Conservation (phyloP, 192 early-diverging fungal species). For the Gryganskiella cystojenkinii region DNA sequence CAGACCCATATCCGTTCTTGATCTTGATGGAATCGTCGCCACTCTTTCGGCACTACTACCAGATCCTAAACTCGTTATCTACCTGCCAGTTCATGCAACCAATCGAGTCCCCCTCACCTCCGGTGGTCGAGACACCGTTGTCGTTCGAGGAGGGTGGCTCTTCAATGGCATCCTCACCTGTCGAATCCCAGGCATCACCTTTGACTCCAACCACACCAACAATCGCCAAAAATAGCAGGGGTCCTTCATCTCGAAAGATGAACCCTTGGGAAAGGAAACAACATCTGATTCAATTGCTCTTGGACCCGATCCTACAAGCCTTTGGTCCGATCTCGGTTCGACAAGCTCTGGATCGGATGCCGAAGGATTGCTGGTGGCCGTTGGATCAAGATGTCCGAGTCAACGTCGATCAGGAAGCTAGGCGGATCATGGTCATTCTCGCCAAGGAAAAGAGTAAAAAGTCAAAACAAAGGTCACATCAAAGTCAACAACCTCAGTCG, state of each 20-base stretch:
- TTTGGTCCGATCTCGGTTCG: slow-evolving; percentile 35
- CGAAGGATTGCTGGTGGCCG: slow-evolving; percentile 49
- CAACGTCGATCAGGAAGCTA: slow-evolving; percentile 27
- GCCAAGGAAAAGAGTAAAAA: too few relatives aligned
- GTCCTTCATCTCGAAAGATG: background rate
- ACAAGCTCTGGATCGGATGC: slow-evolving; percentile 34
- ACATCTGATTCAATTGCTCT: slow-evolving; percentile 13
- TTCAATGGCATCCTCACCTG: background rate
- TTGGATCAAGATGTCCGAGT: slow-evolving; percentile 29
- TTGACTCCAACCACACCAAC: background rate
- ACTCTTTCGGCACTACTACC: slow-evolving; percentile 37
- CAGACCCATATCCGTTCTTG: slow-evolving; percentile 32
- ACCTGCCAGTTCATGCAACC: slow-evolving; percentile 47
- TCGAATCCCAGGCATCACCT: background rate
- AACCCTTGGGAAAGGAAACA: background rate
- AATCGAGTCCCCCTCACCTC: too few relatives aligned
- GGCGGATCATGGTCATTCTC: slow-evolving; percentile 21
- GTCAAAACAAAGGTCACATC: too few relatives aligned
- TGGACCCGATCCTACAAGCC: slow-evolving; percentile 23
- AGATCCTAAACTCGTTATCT: slow-evolving; percentile 37
- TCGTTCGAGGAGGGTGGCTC: too few relatives aligned
- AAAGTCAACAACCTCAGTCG: too few relatives aligned
- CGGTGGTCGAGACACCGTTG: too few relatives aligned
- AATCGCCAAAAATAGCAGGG: background rate
- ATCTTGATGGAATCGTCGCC: slow-evolving; percentile 50